Conservation (phyloP, 1,139 yeast genomes). For the Eremothecium coryli region DNA sequence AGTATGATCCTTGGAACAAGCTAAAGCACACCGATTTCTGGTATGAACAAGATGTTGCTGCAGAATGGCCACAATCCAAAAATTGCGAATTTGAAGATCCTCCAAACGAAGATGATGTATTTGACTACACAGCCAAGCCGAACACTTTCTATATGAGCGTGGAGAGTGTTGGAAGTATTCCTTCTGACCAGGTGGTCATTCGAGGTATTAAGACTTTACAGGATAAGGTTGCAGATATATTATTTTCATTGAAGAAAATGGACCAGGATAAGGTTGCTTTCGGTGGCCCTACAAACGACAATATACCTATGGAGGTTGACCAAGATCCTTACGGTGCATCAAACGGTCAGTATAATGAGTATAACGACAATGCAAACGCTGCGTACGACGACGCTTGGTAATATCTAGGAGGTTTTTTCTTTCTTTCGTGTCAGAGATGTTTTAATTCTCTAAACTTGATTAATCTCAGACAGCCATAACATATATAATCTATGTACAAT, state of each 20-base stretch:
- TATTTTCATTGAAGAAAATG: conserved; percentile 64
- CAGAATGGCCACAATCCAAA: conserved; percentile 86
- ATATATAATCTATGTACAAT: conserved; percentile 1
- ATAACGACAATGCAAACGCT: conserved; percentile 18
- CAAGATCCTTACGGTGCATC: conserved; percentile 41
- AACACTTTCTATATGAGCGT: conserved; percentile 74
- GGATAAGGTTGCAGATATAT: conserved; percentile 81
- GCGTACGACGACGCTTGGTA: conserved; percentile 29
- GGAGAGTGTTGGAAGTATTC: conserved; percentile 83
- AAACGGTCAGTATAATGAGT: conserved; percentile 12
- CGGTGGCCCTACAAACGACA: conserved; percentile 41
- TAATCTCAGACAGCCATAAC: too few relatives aligned
- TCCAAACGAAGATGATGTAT: conserved; percentile 78
- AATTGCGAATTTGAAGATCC: conserved; percentile 96
- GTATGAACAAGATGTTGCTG: conserved; percentile 83
- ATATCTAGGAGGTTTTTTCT: too few relatives aligned
- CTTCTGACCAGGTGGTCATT: conserved; percentile 81
- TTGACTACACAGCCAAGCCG: conserved; percentile 80
- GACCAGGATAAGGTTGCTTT: conserved; percentile 43
- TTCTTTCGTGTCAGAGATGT: too few relatives aligned
- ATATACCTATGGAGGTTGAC: conserved; percentile 38
- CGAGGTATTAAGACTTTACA: conserved; percentile 80
- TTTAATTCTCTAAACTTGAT: neutral
- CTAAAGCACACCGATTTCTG: conserved; percentile 91
- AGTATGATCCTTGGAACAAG: conserved; percentile 99